Percentiles rank a stretch among this genome's conserved stretches.
Evolutionary conservation across 345 rosid genomes (phyloP).

Genomic region (Mallotus nudiflorus): DNA sequence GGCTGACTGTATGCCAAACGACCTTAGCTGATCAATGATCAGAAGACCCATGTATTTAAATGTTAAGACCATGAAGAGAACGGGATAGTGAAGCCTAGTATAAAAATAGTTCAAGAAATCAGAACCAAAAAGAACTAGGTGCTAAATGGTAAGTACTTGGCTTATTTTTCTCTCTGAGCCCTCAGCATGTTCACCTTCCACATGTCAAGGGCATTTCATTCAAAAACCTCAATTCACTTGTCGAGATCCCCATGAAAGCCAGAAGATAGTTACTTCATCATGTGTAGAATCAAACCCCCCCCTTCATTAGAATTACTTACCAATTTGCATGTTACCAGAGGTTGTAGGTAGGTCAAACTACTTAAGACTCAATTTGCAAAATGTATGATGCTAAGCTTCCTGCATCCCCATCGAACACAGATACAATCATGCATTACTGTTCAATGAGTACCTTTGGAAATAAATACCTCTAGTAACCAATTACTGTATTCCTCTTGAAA

Average conservation of each 20-base stretch:
- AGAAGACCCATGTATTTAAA: not conserved
- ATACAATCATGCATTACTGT: not conserved
- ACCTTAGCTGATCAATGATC: not conserved
- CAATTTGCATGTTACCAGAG: not conserved
- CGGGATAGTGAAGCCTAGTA: not conserved
- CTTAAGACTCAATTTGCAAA: not conserved
- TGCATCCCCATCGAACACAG: too few species aligned
- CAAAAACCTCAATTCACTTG: not conserved
- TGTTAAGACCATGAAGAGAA: not conserved
- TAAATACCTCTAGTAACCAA: not conserved
- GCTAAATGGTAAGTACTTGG: not conserved
- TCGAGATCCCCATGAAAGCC: not conserved
- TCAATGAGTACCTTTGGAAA: not conserved
- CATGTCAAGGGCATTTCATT: not conserved
- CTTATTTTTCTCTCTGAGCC: not conserved
- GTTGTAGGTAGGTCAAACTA: not conserved
- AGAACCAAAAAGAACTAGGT: not conserved
- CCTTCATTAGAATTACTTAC: not conserved
- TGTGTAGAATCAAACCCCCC: not conserved
- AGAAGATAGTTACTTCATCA: not conserved
- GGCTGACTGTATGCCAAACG: not conserved
- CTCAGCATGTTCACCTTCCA: not conserved
- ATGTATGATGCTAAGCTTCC: not conserved
- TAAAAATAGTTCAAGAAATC: not conserved
- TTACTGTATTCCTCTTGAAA: not conserved